These are phyloP conservation scores for Ramichloridium luteum DNA, from an alignment of 2,329 filamentous ascomycete species.

Conservation along the genomic window DNA sequence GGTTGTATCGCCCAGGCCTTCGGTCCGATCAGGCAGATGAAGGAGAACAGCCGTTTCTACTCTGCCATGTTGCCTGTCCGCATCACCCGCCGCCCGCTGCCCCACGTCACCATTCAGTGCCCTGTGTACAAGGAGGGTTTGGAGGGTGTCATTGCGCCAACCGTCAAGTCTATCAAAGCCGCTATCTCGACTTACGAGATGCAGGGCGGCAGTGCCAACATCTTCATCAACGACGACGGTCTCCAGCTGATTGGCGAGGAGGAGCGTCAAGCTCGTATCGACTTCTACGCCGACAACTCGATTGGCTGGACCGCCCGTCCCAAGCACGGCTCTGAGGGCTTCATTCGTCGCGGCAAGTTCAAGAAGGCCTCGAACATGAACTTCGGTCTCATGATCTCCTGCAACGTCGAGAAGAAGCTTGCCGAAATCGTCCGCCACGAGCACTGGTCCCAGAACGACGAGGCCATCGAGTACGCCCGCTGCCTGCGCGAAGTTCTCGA, in stretches of 20 bases:
- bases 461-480: conserved; percentile 37
- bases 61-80: conserved; percentile 58
- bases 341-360: conserved; percentile 50
- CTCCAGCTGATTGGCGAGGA: conserved; percentile 51
- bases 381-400: conserved; percentile 50
- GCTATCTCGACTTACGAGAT: conserved; percentile 67
- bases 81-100: conserved; percentile 44
- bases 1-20: conserved; percentile 65
- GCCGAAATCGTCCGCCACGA: conserved; percentile 26
- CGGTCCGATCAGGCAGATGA: conserved; percentile 62
- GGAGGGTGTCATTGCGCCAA: conserved; percentile 60
- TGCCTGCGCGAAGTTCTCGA: conserved; percentile 40
- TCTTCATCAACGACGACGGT: conserved; percentile 66
- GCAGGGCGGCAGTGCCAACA: conserved; percentile 65
- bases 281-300: conserved; percentile 39
- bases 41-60: conserved; percentile 65
- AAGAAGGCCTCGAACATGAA: conserved; percentile 67
- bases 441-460: conserved; percentile 26
- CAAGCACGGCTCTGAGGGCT: conserved; percentile 39
- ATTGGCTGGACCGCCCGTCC: conserved; percentile 41
- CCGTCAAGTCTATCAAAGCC: conserved; percentile 64
- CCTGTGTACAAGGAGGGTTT: conserved; percentile 83
- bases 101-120: conserved; percentile 65
- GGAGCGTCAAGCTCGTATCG: conserved; percentile 31
- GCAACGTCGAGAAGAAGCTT: conserved; percentile 50